These are phyloP conservation scores for Exidia glandulosa DNA, from an alignment of 768 basidiomycete species.

Conservation along the genomic window DNA sequence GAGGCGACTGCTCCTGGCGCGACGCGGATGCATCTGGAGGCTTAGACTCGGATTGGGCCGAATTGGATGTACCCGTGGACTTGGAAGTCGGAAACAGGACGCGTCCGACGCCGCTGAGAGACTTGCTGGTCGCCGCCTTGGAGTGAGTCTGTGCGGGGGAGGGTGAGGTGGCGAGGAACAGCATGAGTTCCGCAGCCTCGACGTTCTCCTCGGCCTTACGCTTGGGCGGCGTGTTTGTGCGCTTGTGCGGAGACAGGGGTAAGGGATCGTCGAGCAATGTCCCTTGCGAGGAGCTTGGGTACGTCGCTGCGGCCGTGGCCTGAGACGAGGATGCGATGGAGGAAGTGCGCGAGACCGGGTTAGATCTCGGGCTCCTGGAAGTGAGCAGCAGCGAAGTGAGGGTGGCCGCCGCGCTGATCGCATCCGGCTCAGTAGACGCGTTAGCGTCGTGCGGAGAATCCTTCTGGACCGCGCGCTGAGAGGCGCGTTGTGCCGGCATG, in stretches of 20 bases:
- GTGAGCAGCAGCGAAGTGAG: conserved; percentile 61
- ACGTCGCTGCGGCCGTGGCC: conserved; percentile 57
- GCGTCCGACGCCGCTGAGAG: neutral
- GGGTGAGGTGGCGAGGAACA: conserved; percentile 76
- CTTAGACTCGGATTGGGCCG: neutral
- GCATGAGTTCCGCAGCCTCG: conserved; percentile 79
- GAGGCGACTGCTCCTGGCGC: neutral
- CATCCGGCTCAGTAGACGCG: conserved; percentile 8
- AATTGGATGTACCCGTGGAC: neutral
- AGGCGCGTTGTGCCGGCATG: conserved; percentile 22
- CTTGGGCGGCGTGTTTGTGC: conserved; percentile 27
- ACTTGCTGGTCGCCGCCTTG: conserved; percentile 3
- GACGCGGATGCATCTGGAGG: neutral
- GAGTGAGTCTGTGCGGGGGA: conserved; percentile 41
- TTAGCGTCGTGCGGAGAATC: no score
- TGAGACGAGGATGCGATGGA: conserved; percentile 47
- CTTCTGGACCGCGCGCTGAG: conserved; percentile 24
- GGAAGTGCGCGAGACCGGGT: conserved; percentile 29
- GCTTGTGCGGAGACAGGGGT: conserved; percentile 10
- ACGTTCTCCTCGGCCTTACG: conserved; percentile 31
- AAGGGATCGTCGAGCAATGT: conserved; percentile 45
- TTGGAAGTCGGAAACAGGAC: conserved; percentile 1
- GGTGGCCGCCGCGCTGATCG: conserved; percentile 72
- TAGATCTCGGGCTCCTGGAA: conserved; percentile 8
- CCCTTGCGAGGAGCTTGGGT: conserved; percentile 28